These are phyloP conservation scores for Crithidia brevicula DNA, from an alignment of 208 protist species.

Conservation along the genomic window DNA sequence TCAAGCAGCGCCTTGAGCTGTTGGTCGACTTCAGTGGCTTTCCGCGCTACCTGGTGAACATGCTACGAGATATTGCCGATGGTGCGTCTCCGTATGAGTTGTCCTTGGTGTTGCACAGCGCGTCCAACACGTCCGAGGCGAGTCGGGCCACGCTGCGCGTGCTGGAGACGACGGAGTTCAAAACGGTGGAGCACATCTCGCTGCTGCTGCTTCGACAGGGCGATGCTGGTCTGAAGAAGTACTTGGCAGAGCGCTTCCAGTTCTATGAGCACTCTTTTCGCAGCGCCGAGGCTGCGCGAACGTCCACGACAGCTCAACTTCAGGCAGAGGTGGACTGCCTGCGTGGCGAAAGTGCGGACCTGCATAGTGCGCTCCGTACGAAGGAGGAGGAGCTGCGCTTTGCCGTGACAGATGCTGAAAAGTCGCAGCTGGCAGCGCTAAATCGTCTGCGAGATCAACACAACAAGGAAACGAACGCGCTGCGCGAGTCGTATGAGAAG, in stretches of 20 bases:
- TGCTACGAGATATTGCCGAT: conserved; percentile 57
- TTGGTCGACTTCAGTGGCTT: conserved; percentile 86
- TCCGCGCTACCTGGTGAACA: conserved; percentile 72
- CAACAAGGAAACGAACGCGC: conserved; percentile 15
- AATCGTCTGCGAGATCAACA: conserved; percentile 34
- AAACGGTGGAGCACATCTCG: conserved; percentile 86
- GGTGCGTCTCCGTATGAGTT: conserved; percentile 56
- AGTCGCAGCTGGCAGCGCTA: conserved; percentile 30
- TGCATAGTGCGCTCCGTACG: conserved; percentile 7
- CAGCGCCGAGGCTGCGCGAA: conserved; percentile 20
- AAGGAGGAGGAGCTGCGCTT: conserved; percentile 26
- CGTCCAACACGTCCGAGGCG: conserved; percentile 4
- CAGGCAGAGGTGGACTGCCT: conserved; percentile 39
- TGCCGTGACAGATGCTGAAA: conserved; percentile 25
- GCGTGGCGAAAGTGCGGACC: background rate
- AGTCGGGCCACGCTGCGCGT: conserved; percentile 68
- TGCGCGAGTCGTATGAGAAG: conserved; percentile 38
- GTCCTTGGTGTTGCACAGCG: conserved; percentile 41
- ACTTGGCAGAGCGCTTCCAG: conserved; percentile 85
- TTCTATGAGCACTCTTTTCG: conserved; percentile 60
- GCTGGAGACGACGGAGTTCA: conserved; percentile 74
- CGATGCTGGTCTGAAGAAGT: conserved; percentile 80
- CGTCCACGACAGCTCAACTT: conserved; percentile 36
- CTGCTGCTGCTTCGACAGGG: conserved; percentile 77
- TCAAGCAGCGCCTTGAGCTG: conserved; percentile 80